Evolutionary conservation across 2,329 filamentous ascomycete species (phyloP).

Genomic region (Aspergillus oerlinghausenensis): DNA sequence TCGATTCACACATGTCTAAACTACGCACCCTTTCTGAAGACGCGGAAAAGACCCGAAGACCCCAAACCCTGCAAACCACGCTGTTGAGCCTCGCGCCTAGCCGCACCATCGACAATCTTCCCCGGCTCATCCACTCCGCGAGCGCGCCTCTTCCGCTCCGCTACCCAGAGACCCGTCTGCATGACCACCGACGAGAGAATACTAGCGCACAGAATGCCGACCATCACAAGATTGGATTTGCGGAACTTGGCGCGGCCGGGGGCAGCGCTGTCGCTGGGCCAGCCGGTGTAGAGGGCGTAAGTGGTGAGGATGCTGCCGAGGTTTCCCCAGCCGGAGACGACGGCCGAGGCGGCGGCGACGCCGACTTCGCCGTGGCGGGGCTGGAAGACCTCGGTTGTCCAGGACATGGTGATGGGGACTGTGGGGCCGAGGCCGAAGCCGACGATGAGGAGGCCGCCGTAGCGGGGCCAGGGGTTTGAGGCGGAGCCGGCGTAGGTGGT

Average conservation of each 20-base stretch:
- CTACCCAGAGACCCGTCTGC: slow-evolving; percentile 56
- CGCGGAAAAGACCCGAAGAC: slow-evolving; percentile 1
- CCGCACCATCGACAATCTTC: slow-evolving; percentile 29
- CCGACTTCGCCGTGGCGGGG: slow-evolving; percentile 84
- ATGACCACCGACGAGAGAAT: slow-evolving; percentile 64
- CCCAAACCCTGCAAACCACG: slow-evolving; percentile 34
- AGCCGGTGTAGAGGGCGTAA: slow-evolving; percentile 83
- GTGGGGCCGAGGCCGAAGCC: slow-evolving; percentile 88
- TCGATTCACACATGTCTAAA: background rate
- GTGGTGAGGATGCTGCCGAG: slow-evolving; percentile 81
- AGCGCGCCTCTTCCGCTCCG: slow-evolving; percentile 25
- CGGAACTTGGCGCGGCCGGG: slow-evolving; percentile 66
- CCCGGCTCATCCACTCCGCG: slow-evolving; percentile 2
- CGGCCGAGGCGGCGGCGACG: slow-evolving; percentile 76
- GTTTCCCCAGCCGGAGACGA: slow-evolving; percentile 84
- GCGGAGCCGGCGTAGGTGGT: slow-evolving; percentile 66
- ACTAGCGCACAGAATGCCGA: slow-evolving; percentile 75
- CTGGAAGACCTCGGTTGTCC: slow-evolving; percentile 89
- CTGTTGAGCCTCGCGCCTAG: slow-evolving; percentile 31
- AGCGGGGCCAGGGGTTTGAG: slow-evolving; percentile 71
- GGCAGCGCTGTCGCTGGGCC: slow-evolving; percentile 67
- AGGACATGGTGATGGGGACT: slow-evolving; percentile 89
- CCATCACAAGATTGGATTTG: slow-evolving; percentile 82
- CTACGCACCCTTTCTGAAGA: slow-evolving; percentile 3
- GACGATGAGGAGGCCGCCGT: slow-evolving; percentile 82